Evolutionary conservation across 1,284 basidiomycete species (phyloP).

Genomic region (Mycosarcoma mackinlayi): DNA sequence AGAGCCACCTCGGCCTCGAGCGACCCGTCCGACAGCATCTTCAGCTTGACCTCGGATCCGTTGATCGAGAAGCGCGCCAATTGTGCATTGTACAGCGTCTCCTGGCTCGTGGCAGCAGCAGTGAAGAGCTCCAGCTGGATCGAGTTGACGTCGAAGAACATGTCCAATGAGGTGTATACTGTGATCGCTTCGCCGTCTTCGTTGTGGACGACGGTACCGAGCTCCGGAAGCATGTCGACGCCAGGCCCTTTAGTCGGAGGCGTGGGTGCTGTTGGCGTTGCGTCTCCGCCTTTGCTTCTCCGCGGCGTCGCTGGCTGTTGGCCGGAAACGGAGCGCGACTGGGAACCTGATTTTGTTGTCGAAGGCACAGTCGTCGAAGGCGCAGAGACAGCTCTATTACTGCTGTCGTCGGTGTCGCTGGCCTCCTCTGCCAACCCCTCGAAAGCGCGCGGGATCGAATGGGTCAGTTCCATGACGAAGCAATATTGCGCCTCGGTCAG

Average conservation of each 20-base stretch:
- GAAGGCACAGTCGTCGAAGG: conserved; percentile 33
- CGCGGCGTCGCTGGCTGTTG: conserved; percentile 18
- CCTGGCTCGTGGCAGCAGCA: conserved; percentile 74
- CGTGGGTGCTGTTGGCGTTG: conserved; percentile 11
- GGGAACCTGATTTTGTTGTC: neutral
- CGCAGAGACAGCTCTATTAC: conserved; percentile 41
- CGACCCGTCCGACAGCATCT: conserved; percentile 84
- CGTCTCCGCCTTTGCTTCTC: conserved; percentile 14
- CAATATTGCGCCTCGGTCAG: conserved; percentile 91
- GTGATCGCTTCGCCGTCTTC: conserved; percentile 40
- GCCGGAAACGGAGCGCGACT: conserved; percentile 13
- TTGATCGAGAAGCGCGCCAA: conserved; percentile 88
- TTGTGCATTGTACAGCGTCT: conserved; percentile 79
- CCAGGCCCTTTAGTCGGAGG: conserved; percentile 38
- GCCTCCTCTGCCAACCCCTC: conserved; percentile 62
- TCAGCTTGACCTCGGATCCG: conserved; percentile 81
- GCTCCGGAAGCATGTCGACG: conserved; percentile 72
- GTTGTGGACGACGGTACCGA: conserved; percentile 68
- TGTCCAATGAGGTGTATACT: conserved; percentile 74
- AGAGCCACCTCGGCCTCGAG: conserved; percentile 87
- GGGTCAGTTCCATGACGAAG: conserved; percentile 78
- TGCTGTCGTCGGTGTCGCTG: conserved; percentile 56
- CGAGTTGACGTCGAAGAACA: conserved; percentile 79
- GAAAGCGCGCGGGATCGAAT: conserved; percentile 80
- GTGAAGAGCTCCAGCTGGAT: conserved; percentile 95